Evolutionary conservation across 2,329 filamentous ascomycete species (phyloP).

Genomic region (Fusarium sulawesiense): DNA sequence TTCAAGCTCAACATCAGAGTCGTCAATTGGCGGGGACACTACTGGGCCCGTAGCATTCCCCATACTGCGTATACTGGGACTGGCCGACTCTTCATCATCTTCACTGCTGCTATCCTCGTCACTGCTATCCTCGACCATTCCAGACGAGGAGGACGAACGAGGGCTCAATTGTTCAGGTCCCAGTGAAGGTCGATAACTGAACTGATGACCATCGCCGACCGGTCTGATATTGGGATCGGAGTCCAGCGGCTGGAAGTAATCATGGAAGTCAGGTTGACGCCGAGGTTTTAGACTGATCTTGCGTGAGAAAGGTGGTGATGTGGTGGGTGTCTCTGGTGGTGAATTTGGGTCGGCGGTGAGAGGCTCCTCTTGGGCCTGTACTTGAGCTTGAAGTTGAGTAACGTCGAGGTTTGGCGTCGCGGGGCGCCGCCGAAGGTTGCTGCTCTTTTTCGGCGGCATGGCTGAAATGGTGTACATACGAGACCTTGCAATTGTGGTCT

Average conservation of each 20-base stretch:
- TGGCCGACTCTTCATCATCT: slow-evolving; percentile 45
- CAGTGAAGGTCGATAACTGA: slow-evolving; percentile 54
- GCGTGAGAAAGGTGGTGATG: slow-evolving; percentile 51
- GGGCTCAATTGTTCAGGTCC: slow-evolving; percentile 53
- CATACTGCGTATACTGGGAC: slow-evolving; percentile 45
- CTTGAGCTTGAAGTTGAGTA: slow-evolving; percentile 33
- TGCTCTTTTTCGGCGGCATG: slow-evolving; percentile 51
- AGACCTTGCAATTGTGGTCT: slow-evolving; percentile 17
- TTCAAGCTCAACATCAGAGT: slow-evolving; percentile 30
- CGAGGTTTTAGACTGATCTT: slow-evolving; percentile 49
- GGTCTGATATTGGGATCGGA: slow-evolving; percentile 58
- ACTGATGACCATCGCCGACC: slow-evolving; percentile 56
- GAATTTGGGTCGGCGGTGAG: slow-evolving; percentile 57
- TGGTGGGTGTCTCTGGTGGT: slow-evolving; percentile 61
- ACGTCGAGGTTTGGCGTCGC: slow-evolving; percentile 57
- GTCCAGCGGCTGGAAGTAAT: slow-evolving; percentile 46
- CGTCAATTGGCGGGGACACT: slow-evolving; percentile 20
- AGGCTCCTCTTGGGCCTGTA: slow-evolving; percentile 41
- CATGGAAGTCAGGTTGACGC: slow-evolving; percentile 50
- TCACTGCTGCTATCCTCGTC: slow-evolving; percentile 41
- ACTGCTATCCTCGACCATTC: slow-evolving; percentile 25
- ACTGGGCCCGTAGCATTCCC: slow-evolving; percentile 37
- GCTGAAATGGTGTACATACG: slow-evolving; percentile 15
- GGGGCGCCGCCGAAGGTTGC: slow-evolving; percentile 50
- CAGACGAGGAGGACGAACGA: slow-evolving; percentile 51